A percentile compares a stretch with the other conserved stretches of the same genome.
phyloP scores from a whole-genome alignment of 1,284 basidiomycete species.

The Moniliella sp. region DNA sequence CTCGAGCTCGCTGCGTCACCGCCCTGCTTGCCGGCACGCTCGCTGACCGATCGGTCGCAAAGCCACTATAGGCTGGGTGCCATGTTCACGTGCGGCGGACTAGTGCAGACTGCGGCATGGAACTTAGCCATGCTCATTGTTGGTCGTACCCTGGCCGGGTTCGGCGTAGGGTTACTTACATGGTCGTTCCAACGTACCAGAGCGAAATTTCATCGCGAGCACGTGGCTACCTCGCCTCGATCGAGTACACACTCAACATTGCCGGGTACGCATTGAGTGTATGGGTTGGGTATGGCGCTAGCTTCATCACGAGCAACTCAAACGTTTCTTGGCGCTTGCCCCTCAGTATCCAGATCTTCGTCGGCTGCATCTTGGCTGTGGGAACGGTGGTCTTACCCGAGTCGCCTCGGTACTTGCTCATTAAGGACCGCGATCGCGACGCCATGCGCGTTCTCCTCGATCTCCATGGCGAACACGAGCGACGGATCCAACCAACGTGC shows the following conservation, averaged over 20 bases:
- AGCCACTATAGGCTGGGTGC: constrained; percentile 60
- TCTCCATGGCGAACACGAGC: constrained; percentile 70
- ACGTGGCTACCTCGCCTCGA: constrained; percentile 47
- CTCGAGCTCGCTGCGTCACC: constrained; percentile 50
- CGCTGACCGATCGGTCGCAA: constrained; percentile 69
- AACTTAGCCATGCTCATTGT: constrained; percentile 69
- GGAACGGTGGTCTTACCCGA: constrained; percentile 77
- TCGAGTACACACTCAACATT: constrained; percentile 74
- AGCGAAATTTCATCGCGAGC: constrained; percentile 84
- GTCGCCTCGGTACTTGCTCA: constrained; percentile 82
- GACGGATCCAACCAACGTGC: too few relatives aligned
- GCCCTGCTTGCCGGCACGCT: constrained; percentile 68
- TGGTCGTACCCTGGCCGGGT: constrained; percentile 60
- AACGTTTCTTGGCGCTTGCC: constrained; percentile 36
- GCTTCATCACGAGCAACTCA: constrained; percentile 44
- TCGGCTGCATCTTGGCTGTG: constrained; percentile 57
- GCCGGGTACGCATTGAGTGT: constrained; percentile 86
- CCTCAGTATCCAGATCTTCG: constrained; percentile 41
- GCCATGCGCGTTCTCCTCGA: constrained; percentile 75
- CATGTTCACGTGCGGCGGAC: constrained; percentile 68
- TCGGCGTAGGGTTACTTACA: constrained; percentile 46
- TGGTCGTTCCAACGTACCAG: constrained; percentile 88
- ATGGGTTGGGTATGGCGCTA: constrained; percentile 85
- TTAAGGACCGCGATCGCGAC: constrained; percentile 61
- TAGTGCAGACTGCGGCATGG: constrained; percentile 63